Evolutionary conservation across 176 grass and related monocot genomes (phyloP).

Genomic region (Avena sativa): DNA sequence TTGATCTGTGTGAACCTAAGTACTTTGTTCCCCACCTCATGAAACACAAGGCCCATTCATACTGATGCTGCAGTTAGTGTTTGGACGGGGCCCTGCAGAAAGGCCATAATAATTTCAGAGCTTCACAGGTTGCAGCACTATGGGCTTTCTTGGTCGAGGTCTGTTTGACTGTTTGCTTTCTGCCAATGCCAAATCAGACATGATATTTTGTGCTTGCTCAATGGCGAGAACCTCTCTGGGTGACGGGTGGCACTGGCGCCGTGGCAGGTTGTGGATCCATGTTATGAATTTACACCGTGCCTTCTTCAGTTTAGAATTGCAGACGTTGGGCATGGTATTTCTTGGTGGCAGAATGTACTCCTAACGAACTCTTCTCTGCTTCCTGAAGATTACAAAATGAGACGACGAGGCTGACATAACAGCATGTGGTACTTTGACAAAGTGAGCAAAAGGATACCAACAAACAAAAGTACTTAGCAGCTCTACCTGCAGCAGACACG

Average conservation of each 20-base stretch:
- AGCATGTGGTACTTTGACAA: slow-evolving; percentile 31
- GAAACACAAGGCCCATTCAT: neutral
- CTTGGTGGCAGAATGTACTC: neutral
- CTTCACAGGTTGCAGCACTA: neutral
- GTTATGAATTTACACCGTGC: too few relatives aligned
- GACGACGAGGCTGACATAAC: neutral
- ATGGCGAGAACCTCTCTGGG: too few relatives aligned
- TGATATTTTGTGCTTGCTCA: too few relatives aligned
- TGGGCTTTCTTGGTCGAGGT: neutral
- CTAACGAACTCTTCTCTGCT: too few relatives aligned
- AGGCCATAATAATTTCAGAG: too few relatives aligned
- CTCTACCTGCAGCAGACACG: slow-evolving; percentile 21
- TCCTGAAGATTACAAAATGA: neutral
- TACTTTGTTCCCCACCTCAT: too few relatives aligned
- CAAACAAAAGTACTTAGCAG: slow-evolving; percentile 33
- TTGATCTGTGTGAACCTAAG: too few relatives aligned
- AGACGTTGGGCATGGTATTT: neutral
- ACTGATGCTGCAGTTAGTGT: neutral
- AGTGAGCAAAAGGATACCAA: slow-evolving; percentile 22
- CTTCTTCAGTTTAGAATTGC: too few relatives aligned
- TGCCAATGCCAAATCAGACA: neutral
- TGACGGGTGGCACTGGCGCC: too few relatives aligned
- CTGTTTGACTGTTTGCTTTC: neutral
- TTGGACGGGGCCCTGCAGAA: neutral
- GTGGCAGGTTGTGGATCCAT: too few relatives aligned